Percentiles rank a stretch among this genome's conserved stretches.
Evolutionary conservation across 352 stramenopile genomes (phyloP).

Genomic region (Hyaloperonospora brassicae): DNA sequence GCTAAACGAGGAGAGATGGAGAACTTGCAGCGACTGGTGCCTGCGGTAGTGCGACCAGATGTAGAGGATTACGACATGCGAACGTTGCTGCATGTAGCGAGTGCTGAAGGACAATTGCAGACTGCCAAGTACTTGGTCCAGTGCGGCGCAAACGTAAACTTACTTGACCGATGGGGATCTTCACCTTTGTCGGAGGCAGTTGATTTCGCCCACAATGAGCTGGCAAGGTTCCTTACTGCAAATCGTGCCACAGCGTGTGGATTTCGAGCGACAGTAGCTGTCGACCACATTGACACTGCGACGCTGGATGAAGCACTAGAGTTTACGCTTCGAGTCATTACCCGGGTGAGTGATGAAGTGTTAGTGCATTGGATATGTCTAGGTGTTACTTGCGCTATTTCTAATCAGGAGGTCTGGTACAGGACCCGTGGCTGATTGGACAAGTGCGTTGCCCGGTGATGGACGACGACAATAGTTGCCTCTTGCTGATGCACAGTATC

Average conservation of each 20-base stretch:
- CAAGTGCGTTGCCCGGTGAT: slow-evolving; percentile 66
- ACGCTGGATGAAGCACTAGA: slow-evolving; percentile 58
- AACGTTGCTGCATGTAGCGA: slow-evolving; percentile 65
- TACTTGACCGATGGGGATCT: slow-evolving; percentile 71
- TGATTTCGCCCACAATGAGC: slow-evolving; percentile 69
- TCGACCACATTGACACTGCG: slow-evolving; percentile 52
- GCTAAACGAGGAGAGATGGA: slow-evolving; percentile 47
- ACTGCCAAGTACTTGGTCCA: slow-evolving; percentile 59
- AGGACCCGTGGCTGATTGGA: slow-evolving; percentile 65
- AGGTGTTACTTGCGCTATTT: background rate
- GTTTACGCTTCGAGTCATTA: slow-evolving; percentile 55
- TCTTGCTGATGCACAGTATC: slow-evolving; percentile 57
- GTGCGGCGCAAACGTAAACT: slow-evolving; percentile 66
- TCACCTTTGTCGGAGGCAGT: slow-evolving; percentile 66
- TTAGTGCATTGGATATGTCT: background rate
- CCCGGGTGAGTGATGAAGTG: slow-evolving; percentile 27
- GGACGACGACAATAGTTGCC: slow-evolving; percentile 48
- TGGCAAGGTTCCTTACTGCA: slow-evolving; percentile 55
- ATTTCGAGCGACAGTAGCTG: slow-evolving; percentile 39
- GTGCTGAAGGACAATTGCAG: slow-evolving; percentile 49
- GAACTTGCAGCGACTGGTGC: slow-evolving; percentile 45
- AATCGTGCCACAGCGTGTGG: slow-evolving; percentile 62
- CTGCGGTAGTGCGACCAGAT: slow-evolving; percentile 46
- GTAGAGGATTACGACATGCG: slow-evolving; percentile 71
- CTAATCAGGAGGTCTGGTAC: slow-evolving; percentile 1